These are phyloP conservation scores for Alternaria brassicicola DNA, from an alignment of 2,329 filamentous ascomycete genomes.

Conservation along the genomic window DNA sequence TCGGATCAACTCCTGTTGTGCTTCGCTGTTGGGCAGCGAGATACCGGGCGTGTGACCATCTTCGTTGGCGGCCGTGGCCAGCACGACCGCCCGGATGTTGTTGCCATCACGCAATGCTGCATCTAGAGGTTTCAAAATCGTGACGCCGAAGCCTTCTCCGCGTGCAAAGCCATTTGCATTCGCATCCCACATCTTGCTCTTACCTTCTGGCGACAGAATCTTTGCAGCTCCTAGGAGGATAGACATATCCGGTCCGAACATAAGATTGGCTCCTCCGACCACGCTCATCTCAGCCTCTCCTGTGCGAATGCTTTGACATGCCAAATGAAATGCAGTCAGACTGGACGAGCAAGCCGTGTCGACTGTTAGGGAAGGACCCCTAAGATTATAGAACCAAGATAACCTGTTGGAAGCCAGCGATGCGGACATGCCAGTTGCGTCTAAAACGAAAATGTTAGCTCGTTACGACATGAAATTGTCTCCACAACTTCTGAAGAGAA, in stretches of 20 bases:
- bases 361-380: constrained; percentile 20
- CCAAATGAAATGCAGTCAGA: constrained; percentile 23
- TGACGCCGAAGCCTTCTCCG: constrained; percentile 35
- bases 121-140: constrained; percentile 36
- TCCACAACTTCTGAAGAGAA: too few species aligned
- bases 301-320: constrained; percentile 26
- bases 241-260: constrained; percentile 28
- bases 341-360: constrained; percentile 33
- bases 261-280: constrained; percentile 48
- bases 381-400: constrained; percentile 21
- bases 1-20: constrained; percentile 44
- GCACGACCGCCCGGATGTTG: constrained; percentile 35
- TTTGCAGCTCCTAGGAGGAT: constrained; percentile 7
- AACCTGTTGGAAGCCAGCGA: constrained; percentile 21
- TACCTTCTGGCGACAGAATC: constrained; percentile 24
- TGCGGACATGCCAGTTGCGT: constrained; percentile 7
- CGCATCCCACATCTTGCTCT: constrained; percentile 39
- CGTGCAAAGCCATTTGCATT: constrained; percentile 36
- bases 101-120: constrained; percentile 36
- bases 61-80: constrained; percentile 43
- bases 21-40: constrained; percentile 63
- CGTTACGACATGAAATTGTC: too few species aligned
- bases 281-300: constrained; percentile 41
- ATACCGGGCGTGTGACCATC: constrained; percentile 65
- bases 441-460: too few species aligned